Evolutionary conservation across 1,284 basidiomycete genomes (phyloP), one percentile per base, ranked within the genome.

Genomic region (Boletus smithii): DNA sequence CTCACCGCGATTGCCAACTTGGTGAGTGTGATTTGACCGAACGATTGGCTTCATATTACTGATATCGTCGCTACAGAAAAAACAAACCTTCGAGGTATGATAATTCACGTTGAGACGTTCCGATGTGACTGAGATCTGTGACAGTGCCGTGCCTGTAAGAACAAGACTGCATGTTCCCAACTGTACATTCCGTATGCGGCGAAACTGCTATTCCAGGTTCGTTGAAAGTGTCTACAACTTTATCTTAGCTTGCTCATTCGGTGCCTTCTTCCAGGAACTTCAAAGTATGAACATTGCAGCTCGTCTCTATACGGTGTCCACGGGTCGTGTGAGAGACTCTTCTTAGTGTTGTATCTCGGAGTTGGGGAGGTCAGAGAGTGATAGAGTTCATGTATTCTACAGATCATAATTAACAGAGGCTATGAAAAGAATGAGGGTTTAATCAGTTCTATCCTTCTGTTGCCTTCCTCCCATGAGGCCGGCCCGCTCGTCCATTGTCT

Each of bases 1-100:
- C 73, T 97, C 51, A 95, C 92, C 22, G 94, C 94, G 2, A 94
- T 97, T 62, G 94, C 94, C 7, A 97, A 97, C 69, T 74, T 97
- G 54, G 86, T 86, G 58, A 68, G 83, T 71, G 26, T 36, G 23
- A 45, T 39, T 26, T 22, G 17, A 42, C 22, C 18, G 41, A 4
- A 27, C 5, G 26, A 34, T 41, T 34, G n/a, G 16, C 34, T 51
- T 33, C 57, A 36, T 42, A 27, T 49, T 20, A 32, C 38, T 54
- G 35, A 51, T 18, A 9, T 33, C 18, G 2, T 16, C 36, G 31
- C 43, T 22, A 35, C 53, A 86, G 85, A 91, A 91, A 84, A 90
- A 90, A 64, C 88, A 90, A 76, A 90, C 79, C 20, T 90, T 90
- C 61, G 87, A 89, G 70, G 79, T 79, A 60, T 42, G 65, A 44